Evolutionary conservation across 2,329 filamentous ascomycete species (phyloP), one percentile per base, ranked within the genome.

Genomic region (Salinomyces thailandicus): DNA sequence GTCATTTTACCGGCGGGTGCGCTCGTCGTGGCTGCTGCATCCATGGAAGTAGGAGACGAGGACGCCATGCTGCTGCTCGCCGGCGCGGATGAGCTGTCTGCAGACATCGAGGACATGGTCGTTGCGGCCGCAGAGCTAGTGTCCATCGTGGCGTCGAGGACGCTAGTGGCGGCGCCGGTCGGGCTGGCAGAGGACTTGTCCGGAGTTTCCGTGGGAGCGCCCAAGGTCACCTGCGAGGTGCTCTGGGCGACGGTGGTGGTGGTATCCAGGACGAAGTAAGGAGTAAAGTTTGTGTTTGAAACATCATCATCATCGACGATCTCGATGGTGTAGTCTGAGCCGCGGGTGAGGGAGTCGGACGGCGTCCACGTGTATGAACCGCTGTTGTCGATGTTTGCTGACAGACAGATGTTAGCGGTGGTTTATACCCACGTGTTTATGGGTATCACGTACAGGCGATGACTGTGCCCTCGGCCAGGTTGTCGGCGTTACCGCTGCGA

Each of bases 291-390:
- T 54, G 57, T 59, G 42, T 63, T 50, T 33, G 35, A 41, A 6
- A 58, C 33, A 55, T 73, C 49, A 5, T 46, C 45, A 46, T 71
- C 69, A 46, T 61, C 57, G 50, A 71, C 56, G 49, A 75, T 75
- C 51, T 71, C 60, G 43, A 75, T 57, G 39, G 68, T 67, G 62
- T 73, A 74, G 52, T 67, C 61, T 26, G 55, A 55, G 45, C 64
- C 61, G 35, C 61, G 57, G 31, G 58, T 57, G 38, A 67, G 54
- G 39, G 57, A 47, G 33, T 52, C 38, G 15, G 64, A 60, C 4
- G 68, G 61, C 20, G 54, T 56, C 62, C 70, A 72, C 38, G 62
- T 64, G 58, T 61, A 72, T 42, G 53, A 61, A 39, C 69, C 69
- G 31, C 53, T 58, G 57, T 74, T 74, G 42, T 53, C 43, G 44